These are phyloP conservation scores for Rauvolfia tetraphylla DNA, from an alignment of 257 asterid species.

Conservation along the genomic window DNA sequence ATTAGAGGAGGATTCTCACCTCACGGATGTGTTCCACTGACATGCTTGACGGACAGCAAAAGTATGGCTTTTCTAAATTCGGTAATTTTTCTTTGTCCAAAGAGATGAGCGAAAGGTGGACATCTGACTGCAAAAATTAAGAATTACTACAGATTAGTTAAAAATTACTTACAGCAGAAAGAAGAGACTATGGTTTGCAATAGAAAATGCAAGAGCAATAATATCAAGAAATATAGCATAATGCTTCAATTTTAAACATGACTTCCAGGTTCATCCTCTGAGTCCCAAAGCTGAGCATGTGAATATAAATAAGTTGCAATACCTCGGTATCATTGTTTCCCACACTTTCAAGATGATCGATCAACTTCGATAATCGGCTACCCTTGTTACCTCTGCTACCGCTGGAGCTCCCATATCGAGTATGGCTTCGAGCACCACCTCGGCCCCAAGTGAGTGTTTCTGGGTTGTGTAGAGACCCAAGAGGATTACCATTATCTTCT, in stretches of 20 bases:
- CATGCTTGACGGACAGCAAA: conserved; percentile 24
- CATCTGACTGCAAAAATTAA: conserved; percentile 28
- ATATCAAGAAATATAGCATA: neutral
- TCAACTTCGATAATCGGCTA: conserved; percentile 26
- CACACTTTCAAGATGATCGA: conserved; percentile 24
- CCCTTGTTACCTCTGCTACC: conserved; percentile 25
- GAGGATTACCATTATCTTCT: conserved; percentile 19
- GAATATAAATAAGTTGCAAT: conserved; percentile 4
- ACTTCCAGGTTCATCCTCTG: neutral
- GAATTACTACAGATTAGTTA: neutral
- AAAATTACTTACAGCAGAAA: neutral
- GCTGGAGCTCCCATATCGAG: conserved; percentile 31
- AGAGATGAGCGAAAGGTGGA: conserved; percentile 26
- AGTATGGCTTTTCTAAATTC: conserved; percentile 25
- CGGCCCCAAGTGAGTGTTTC: conserved; percentile 38
- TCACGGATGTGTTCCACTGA: conserved; percentile 26
- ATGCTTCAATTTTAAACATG: neutral
- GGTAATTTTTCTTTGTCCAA: conserved; percentile 29
- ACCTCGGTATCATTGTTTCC: conserved; percentile 23
- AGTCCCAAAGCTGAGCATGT: neutral
- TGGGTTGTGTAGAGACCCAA: conserved; percentile 18
- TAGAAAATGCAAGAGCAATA: neutral
- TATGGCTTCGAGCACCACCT: conserved; percentile 39
- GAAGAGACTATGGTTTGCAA: neutral
- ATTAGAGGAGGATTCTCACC: conserved; percentile 19